A percentile compares a stretch with the other conserved stretches of the same genome.
Evolutionary conservation across 768 basidiomycete species (phyloP).

Genomic region (Boletellus emodensis): DNA sequence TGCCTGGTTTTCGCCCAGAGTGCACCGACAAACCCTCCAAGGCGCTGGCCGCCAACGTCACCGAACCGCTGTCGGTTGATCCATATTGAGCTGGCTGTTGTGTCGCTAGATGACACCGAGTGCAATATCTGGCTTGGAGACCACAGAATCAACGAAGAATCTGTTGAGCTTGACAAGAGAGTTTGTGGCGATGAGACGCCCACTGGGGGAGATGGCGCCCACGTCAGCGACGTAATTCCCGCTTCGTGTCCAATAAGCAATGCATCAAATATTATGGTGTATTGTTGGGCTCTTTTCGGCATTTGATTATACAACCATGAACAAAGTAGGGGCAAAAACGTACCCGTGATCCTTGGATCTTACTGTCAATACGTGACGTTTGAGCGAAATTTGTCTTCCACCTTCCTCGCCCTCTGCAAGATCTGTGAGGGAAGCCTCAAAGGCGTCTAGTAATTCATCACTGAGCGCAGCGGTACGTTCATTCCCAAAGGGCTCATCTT

Average conservation of each 20-base stretch:
- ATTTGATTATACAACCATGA: constrained; percentile 10
- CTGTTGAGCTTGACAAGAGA: constrained; percentile 89
- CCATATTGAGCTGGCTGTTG: constrained; percentile 67
- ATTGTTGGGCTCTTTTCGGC: constrained; percentile 43
- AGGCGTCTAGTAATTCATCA: constrained; percentile 82
- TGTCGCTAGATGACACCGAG: constrained; percentile 32
- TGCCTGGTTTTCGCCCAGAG: constrained; percentile 57
- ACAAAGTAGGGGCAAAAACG: constrained; percentile 21
- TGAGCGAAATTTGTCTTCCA: constrained; percentile 83
- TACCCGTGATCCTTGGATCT: constrained; percentile 37
- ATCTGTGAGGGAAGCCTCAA: constrained; percentile 77
- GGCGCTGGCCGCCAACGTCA: constrained; percentile 85
- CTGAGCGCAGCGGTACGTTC: constrained; percentile 34
- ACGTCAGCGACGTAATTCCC: constrained; percentile 83
- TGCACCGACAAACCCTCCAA: constrained; percentile 91
- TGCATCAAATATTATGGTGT: constrained; percentile 87
- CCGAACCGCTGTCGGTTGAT: constrained; percentile 89
- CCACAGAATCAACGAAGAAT: constrained; percentile 96
- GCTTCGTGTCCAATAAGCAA: constrained; percentile 96
- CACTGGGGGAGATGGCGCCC: constrained; percentile 50
- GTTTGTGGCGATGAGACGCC: constrained; percentile 35
- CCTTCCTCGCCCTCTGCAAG: constrained; percentile 72
- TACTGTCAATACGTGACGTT: constrained; percentile 73
- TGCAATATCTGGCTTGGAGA: constrained; percentile 58
- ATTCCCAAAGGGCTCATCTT: constrained; percentile 9